These are phyloP conservation scores for Giardia duodenalis DNA, from an alignment of 208 protist genomes.

Conservation along the genomic window DNA sequence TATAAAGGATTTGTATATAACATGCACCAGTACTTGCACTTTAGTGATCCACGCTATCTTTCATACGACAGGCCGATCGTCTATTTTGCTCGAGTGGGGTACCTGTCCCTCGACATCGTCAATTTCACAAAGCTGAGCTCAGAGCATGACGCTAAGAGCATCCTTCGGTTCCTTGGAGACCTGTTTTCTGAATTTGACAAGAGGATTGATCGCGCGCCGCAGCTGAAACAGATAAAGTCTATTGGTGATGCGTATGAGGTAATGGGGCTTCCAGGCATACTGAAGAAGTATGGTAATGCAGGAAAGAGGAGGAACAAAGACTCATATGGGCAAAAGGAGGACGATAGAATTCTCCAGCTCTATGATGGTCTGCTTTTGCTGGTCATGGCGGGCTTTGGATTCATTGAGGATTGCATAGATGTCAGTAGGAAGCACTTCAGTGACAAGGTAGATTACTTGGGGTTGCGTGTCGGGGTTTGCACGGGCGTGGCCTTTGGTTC, in stretches of 20 bases:
- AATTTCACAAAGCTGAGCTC: background rate
- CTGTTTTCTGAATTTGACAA: background rate
- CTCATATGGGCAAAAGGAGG: background rate
- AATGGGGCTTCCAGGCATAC: background rate
- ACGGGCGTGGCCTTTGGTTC: background rate
- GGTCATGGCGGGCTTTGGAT: background rate
- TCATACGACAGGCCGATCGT: background rate
- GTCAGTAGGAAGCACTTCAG: background rate
- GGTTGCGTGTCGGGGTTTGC: background rate
- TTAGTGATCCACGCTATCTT: background rate
- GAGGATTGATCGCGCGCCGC: background rate
- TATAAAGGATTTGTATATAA: background rate
- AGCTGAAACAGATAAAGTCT: background rate
- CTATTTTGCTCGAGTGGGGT: background rate
- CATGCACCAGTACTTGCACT: background rate
- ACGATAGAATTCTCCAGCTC: background rate
- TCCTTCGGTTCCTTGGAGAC: background rate
- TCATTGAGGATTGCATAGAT: background rate
- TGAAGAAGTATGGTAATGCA: background rate
- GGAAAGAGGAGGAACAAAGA: background rate
- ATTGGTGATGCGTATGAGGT: background rate
- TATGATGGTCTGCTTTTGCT: background rate
- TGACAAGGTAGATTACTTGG: background rate
- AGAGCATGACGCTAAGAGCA: background rate
- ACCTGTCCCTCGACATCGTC: background rate